Evolutionary conservation across 768 basidiomycete genomes (phyloP), one percentile per base, ranked within the genome.

Genomic region (Coprinopsis sp.): DNA sequence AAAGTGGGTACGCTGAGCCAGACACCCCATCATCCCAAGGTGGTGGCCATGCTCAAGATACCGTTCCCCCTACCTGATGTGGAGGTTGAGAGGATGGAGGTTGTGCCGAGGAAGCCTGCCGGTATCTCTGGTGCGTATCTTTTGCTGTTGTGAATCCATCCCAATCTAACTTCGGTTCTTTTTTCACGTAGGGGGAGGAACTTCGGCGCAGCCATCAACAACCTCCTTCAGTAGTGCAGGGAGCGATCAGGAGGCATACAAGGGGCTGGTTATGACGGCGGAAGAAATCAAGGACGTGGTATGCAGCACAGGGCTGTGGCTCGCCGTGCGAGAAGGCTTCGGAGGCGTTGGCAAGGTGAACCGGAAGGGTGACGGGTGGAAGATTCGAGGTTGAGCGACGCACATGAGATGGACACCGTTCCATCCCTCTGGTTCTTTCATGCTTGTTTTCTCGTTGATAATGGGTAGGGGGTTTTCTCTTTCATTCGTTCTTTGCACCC

Each of bases 271-370:
- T 25, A 65, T 97, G 41, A 88, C 81, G 1, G 91, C 90, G 37
- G 93, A 95, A 67, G 91, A 94, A 64, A 84, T 96, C 65, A 94
- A 96, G 67, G 94, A 97, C 66, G 74, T 90, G 14, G 81, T 95
- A 47, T 89, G 85, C 55, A 84, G 81, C 31, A 95, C 90, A 1
- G 88, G 82, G 4, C 68, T 96, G 63, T 97, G 93, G 92, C 65
- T 97, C 42, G 84, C 92, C 16, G 91, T 94, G 2, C 73, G 94
- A 39, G 92, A 97, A 64, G 83, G 83, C n/a, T 90, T 95, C 62
- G 91, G 91, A 1, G 93, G 93, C 2, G 77, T 94, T 31, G 91
- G 89, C 6, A 83, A 78, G 65, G 83, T 85, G 30, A 78, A 69
- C 51, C 69, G 88, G 64, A 88, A 87, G 61, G 86, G 86, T 16